Base-by-base conservation (phyloP, 1,284 basidiomycete genomes). In the Trametes pubescens region DNA sequence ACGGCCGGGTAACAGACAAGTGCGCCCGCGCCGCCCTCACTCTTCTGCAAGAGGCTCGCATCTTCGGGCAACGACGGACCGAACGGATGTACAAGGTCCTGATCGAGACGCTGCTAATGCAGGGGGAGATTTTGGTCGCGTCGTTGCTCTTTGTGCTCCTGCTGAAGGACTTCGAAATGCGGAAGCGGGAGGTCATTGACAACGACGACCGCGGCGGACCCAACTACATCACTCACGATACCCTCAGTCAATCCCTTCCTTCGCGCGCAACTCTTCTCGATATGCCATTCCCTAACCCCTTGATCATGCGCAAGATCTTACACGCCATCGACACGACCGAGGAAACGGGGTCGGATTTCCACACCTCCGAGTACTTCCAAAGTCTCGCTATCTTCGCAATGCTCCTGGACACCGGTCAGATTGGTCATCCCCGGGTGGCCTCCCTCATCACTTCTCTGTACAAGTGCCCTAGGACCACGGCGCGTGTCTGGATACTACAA, bases 71-170 rank as follows among this genome's bases (percentile, higher is more conserved):
- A 51, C 77, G 81, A 32, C 83, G 86, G 43, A 84, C 86, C 6
- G 77, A 83, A 26, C 76, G 80, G 29, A 87, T 91, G 81, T 91
- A 88, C 71, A 81, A 83, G 46, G 78, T 80, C 2, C 74, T 91
- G 47, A 81, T 93, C 66, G 79, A 82, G 3, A 81, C 88, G 8
- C 90, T 88, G 65, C 76, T 93, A 13, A 74, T 92, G 49, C 90
- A 93, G 55, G 90, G 91, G 32, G 91, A 93, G 71, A 86, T 93
- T 51, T 80, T 93, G 46, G 81, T 90, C 29, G 91, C 85, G 0
- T 86, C 88, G 1, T 77, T 93, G 26, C 77, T 93, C 8, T 90
- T 93, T 62, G 87, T 83, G 1, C 75, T 87, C 40, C 73, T 92
- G 21, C 76, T 91, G 44, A 86, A 88, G 66, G 89, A 91, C 47